Evolutionary conservation across 2,329 filamentous ascomycete species (phyloP), one percentile per base, ranked within the genome.

Genomic region (Xylariaceae sp.): DNA sequence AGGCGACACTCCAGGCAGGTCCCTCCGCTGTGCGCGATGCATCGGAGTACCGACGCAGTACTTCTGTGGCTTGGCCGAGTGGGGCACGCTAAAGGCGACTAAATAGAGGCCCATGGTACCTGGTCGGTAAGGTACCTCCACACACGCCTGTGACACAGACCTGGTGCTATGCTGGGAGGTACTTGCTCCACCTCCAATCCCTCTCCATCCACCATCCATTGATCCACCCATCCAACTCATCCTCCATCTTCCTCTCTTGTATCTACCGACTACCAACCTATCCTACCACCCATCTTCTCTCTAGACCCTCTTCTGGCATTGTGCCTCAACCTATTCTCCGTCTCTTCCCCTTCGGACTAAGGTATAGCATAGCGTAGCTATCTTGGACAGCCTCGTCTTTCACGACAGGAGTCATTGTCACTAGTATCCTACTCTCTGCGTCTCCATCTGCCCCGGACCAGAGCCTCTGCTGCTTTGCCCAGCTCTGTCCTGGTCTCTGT

Each of bases 281-380:
- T 44, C 53, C 48, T 59, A 49, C 62, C 50, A 58, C 37, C 57
- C 51, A 59, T 54, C 42, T 45, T 63, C 58, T 62, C 52, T 53
- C 56, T 58, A 37, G 52, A 13, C 42, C 13, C 13, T 42, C 37
- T 42, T 42, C 55, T 54, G 55, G 57, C 60, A 59, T 62, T 61
- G 62, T 64, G 59, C 60, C 58, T 64, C 53, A 58, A 56, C 61
- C 65, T 67, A 63, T 66, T 65, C 67, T 71, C 49, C n/a, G 49
- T 69, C 66, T 68, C 68, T 67, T 65, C 66, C 65, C 64, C 68
- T 64, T 66, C 62, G 59, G 10, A 64, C 60, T 64, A 67, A 70
- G 67, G 65, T 59, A 62, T 63, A 68, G 63, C 65, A 30, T 45
- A n/a, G 11, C 54, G 50, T 44, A 47, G 23, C 51, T 58, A 62